Evolutionary conservation across 352 stramenopile species (phyloP).

Genomic region (Phytophthora hybrid): DNA sequence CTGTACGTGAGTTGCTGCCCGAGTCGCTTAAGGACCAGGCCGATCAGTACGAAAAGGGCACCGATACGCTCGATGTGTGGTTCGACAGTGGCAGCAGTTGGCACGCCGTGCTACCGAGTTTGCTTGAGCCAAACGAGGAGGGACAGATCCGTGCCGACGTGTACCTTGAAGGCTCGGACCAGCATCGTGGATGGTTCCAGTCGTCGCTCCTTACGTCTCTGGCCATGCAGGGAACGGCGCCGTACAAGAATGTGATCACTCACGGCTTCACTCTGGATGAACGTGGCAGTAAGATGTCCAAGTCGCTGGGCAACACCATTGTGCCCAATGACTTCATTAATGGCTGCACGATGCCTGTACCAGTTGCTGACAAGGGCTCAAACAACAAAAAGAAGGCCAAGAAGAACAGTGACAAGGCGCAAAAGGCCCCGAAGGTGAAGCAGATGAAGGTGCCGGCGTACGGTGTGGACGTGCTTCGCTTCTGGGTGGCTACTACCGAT

Average conservation of each 20-base stretch:
- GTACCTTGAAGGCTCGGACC: constrained; percentile 98
- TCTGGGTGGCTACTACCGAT: constrained; percentile 98
- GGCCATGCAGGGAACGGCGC: constrained; percentile 81
- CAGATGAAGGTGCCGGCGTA: constrained; percentile 89
- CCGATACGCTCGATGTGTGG: constrained; percentile 99
- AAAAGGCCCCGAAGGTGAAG: constrained; percentile 77
- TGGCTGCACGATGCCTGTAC: constrained; percentile 61
- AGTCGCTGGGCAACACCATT: constrained; percentile 98
- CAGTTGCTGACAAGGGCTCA: constrained; percentile 18
- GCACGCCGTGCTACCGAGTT: constrained; percentile 61
- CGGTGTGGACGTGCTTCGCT: constrained; percentile 96
- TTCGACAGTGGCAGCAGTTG: constrained; percentile 96
- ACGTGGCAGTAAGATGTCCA: constrained; percentile 99
- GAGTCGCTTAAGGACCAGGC: constrained; percentile 67
- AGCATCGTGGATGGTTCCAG: constrained; percentile 99
- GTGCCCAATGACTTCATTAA: constrained; percentile 96
- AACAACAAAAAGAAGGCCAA: constrained; percentile 82
- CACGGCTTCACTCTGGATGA: constrained; percentile 99
- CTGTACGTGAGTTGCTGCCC: constrained; percentile 72
- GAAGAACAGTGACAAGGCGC: constrained; percentile 64
- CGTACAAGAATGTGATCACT: constrained; percentile 98
- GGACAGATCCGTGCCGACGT: constrained; percentile 92
- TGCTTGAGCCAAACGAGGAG: constrained; percentile 56
- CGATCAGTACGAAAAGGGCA: constrained; percentile 94
- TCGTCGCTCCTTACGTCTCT: constrained; percentile 96